Evolutionary conservation across 1,284 basidiomycete genomes (phyloP), one percentile per base, ranked within the genome.

Genomic region (Cutaneotrichosporon cutaneum): DNA sequence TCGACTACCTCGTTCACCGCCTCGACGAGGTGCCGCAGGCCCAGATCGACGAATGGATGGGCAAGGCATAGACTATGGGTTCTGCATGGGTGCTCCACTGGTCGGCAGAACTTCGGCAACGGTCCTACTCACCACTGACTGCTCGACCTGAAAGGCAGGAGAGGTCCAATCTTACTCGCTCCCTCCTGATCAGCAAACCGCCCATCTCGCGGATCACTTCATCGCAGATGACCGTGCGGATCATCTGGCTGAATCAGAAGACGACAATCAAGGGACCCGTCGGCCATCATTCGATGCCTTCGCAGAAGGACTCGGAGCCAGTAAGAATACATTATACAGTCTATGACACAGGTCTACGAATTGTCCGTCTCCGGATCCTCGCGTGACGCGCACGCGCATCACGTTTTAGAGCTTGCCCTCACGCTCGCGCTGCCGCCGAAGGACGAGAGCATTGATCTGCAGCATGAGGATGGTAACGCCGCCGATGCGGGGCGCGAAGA

Each of bases 1-100:
- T 97, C 48, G 92, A 96, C 58, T 97, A 97, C 78, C 84, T 97
- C 30, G 80, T 96, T 4, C 86, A 87, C 67, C 85, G 94, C 55
- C 81, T 97, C 56, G 88, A 95, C 58, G 92, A 89, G 2, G 80
- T 96, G 56, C 85, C 90, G 0, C 79, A 89, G 65, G 85, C 87
- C 50, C 87, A 94, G 66, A 88, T 96, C 18, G 87, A 90, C 39
- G 82, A 79, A 53, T 82, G 94, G 68, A 75, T 81, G 35, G 36
- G 53, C 22, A 54, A 27, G 22, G 36, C n/a, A 24, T 33, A 53
- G 51, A 35, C n/a, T 42, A 5, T 42, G 4, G 39, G 39, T 2
- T 42, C 39, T 42, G 39, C 39, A 42, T 42, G 18, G 16, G 39
- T 42, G 16, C 39, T 4, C 39, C 18, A 42, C 39, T 18, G 39